Percentiles rank a stretch among this genome's conserved stretches.
Evolutionary conservation across 495 filamentous ascomycete genomes (phyloP).

Genomic region (Cryomyces antarcticus): DNA sequence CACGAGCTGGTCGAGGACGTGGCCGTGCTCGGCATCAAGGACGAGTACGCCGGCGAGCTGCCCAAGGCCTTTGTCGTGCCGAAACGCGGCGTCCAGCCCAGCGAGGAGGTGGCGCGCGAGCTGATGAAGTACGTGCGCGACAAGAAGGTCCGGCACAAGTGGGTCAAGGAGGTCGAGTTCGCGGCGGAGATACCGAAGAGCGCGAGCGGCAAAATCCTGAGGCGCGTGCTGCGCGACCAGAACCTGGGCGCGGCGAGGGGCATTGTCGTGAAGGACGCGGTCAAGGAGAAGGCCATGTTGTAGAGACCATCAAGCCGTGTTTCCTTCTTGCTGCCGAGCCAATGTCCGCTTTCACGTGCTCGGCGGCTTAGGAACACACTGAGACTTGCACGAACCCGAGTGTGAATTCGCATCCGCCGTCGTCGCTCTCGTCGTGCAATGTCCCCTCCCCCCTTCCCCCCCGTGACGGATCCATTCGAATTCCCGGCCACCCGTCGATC

Average conservation of each 20-base stretch:
- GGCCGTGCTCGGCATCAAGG: slow-evolving; percentile 35
- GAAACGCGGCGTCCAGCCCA: slow-evolving; percentile 18
- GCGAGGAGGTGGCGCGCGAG: slow-evolving; percentile 19
- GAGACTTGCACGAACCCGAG: too few relatives aligned
- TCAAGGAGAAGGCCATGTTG: slow-evolving; percentile 22
- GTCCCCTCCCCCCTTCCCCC: too few relatives aligned
- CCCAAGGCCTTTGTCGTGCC: slow-evolving; percentile 43
- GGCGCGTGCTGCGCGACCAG: slow-evolving; percentile 31
- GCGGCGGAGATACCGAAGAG: slow-evolving; percentile 43
- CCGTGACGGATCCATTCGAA: too few relatives aligned
- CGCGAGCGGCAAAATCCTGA: slow-evolving; percentile 46
- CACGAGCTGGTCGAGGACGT: slow-evolving; percentile 37
- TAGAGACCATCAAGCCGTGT: slow-evolving; percentile 4
- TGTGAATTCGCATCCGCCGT: too few relatives aligned
- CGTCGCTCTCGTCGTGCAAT: too few relatives aligned
- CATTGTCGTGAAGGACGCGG: slow-evolving; percentile 19
- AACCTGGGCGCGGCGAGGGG: slow-evolving; percentile 11
- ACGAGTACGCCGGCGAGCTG: slow-evolving; percentile 39
- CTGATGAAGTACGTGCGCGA: slow-evolving; percentile 35
- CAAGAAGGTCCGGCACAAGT: slow-evolving; percentile 44
- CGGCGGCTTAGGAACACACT: too few relatives aligned
- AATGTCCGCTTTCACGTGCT: too few relatives aligned
- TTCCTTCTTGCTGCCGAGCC: too few relatives aligned
- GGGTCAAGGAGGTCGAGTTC: slow-evolving; percentile 45
- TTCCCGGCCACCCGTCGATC: too few relatives aligned